Base-by-base conservation (phyloP, 768 basidiomycete genomes). In the Punctularia strigosozonata region DNA sequence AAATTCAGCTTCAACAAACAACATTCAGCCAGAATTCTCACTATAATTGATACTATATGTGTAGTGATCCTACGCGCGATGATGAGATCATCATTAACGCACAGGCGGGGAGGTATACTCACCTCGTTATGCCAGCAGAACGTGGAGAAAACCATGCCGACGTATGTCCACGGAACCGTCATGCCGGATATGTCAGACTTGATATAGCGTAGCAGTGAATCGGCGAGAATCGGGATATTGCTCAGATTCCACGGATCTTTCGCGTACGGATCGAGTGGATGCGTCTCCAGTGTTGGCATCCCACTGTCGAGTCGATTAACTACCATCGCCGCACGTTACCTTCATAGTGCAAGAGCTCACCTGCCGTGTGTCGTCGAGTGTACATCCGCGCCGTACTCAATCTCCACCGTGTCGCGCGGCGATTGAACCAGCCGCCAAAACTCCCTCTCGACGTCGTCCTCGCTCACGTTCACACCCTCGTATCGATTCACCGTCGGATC, bases 121-220 rank as follows among this genome's bases (percentile, higher is more conserved):
- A 85, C 86, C 75, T 90, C 92, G 53, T 99, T 99, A 62, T 99
- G 95, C 95, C 95, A 99, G 56, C 94, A 98, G 60, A 99, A 99
- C 3, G 95, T 94, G 12, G 92, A 94, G 57, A 99, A 99, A 14
- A 90, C 70, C 94, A 98, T 98, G 34, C 95, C 95, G 44, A 98
- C 89, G 57, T 99, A 99, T 25, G 88, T 95, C 92, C 91, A 97
- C 8, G 92, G 92, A 7, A 97, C 89, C 2, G 94, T 98, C 94
- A 99, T 99, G 12, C 95, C 95, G 38, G 92, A 97, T 40, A 99
- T 95, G 57, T 98, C 92, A 4, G 90, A 92, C 61, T 97, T 95
- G 64, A 99, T 95, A 59, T 81, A 99, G 10, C 95, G 85, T 24
- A 99, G 71, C 8, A 99, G 73, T 21, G 94, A 98, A 43, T 94